A percentile compares a stretch with the other conserved stretches of the same genome.
These are phyloP conservation scores for Paecilomyces niveus DNA, from an alignment of 2,329 filamentous ascomycete genomes.

Conservation along the genomic window DNA sequence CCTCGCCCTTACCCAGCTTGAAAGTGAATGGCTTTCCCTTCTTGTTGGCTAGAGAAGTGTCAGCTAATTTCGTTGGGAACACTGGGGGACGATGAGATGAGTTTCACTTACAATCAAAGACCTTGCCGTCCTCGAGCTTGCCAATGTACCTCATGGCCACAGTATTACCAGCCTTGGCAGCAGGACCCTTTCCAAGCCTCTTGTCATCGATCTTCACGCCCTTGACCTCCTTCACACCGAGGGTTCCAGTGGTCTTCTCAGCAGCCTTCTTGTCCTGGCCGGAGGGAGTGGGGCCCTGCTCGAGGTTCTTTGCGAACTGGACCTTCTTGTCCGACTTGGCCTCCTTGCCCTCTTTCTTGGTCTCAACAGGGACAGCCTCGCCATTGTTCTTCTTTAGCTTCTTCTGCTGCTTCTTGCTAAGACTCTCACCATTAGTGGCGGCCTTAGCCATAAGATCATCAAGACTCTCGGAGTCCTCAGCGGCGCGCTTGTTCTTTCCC, in stretches of 20 bases:
- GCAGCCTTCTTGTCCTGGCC: constrained; percentile 41
- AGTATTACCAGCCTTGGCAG: constrained; percentile 81
- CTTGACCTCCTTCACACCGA: constrained; percentile 70
- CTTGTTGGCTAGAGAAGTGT: constrained; percentile 69
- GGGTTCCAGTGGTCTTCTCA: constrained; percentile 49
- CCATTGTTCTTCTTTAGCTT: constrained; percentile 99
- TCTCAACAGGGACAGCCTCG: constrained; percentile 60
- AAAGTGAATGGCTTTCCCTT: constrained; percentile 97
- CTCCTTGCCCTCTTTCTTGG: constrained; percentile 56
- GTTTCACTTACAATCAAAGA: constrained; percentile 73
- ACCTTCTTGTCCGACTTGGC: constrained; percentile 83
- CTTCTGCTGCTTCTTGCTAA: constrained; percentile 96
- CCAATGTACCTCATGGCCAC: constrained; percentile 97
- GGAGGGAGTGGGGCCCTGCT: constrained; percentile 84
- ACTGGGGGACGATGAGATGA: background rate
- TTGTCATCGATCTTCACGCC: constrained; percentile 94
- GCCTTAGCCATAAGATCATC: constrained; percentile 74
- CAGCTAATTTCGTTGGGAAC: constrained; percentile 5
- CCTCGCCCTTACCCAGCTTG: constrained; percentile 88
- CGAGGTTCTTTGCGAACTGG: constrained; percentile 97
- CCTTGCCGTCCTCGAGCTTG: constrained; percentile 88
- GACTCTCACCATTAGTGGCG: constrained; percentile 53
- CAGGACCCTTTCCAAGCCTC: constrained; percentile 77
- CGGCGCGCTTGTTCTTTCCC: constrained; percentile 91
- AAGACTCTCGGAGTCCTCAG: constrained; percentile 60